Evolutionary conservation across 2,329 filamentous ascomycete species (phyloP).

Genomic region (Berkeleyomyces basicola): DNA sequence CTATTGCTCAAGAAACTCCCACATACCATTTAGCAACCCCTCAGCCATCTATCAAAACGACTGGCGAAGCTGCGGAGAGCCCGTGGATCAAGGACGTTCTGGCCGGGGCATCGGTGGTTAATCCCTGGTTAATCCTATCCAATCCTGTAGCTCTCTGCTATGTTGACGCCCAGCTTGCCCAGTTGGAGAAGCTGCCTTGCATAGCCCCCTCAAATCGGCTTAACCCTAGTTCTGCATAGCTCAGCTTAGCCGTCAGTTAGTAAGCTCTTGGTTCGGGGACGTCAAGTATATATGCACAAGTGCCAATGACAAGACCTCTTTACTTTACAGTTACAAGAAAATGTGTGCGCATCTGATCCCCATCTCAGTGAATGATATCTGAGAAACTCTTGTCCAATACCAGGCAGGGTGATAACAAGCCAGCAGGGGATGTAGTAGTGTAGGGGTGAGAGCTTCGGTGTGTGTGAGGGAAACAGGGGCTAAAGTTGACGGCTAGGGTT

Average conservation of each 20-base stretch:
- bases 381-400: no score
- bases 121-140: neutral
- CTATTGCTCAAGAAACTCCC: no score
- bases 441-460: no score
- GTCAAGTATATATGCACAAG: no score
- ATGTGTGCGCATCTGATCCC: no score
- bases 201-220: neutral
- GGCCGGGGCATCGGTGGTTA: neutral
- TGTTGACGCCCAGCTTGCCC: neutral
- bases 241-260: neutral
- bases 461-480: neutral
- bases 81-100: neutral
- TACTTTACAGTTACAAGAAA: no score
- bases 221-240: neutral
- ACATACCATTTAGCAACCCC: neutral
- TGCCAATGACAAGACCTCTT: no score
- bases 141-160: neutral
- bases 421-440: no score
- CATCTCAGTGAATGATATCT: no score
- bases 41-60: neutral
- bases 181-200: neutral
- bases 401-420: no score
- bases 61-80: neutral
- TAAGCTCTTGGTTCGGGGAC: neutral
- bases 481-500: neutral